Percentiles rank a stretch among this genome's conserved stretches.
These are phyloP conservation scores for Aurantiochytrium sp. DNA, from an alignment of 108 stramenopile species.

Conservation along the genomic window DNA sequence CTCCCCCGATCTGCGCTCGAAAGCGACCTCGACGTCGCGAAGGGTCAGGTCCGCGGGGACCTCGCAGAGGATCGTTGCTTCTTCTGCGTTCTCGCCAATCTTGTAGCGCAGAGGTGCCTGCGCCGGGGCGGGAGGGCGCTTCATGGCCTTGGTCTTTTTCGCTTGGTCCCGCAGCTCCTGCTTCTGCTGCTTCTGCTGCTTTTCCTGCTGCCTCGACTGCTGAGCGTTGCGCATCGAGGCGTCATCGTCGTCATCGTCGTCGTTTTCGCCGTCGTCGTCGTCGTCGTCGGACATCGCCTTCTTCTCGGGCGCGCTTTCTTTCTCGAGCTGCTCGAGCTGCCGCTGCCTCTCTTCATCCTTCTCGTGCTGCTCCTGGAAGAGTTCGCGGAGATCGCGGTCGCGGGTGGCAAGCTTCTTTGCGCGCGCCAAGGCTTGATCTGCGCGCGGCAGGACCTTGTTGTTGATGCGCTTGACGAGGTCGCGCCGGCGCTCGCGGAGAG, in stretches of 20 bases:
- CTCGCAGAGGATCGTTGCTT: conserved; percentile 7
- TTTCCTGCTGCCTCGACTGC: no score
- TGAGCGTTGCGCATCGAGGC: no score
- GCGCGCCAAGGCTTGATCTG: background rate
- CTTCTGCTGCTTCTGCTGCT: background rate
- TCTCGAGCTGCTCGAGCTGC: background rate
- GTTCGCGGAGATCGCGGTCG: background rate
- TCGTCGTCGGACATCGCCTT: background rate
- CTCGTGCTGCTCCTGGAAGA: background rate
- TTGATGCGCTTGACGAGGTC: background rate
- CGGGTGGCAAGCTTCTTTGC: background rate
- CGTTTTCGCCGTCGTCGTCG: background rate
- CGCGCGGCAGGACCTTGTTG: background rate
- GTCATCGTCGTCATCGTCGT: background rate
- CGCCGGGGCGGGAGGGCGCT: background rate
- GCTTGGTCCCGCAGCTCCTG: background rate
- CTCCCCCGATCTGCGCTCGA: background rate
- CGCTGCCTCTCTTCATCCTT: background rate
- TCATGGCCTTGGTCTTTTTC: no score
- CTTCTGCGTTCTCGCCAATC: background rate
- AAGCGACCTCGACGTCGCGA: background rate
- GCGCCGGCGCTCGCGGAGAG: background rate
- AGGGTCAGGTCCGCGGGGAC: background rate
- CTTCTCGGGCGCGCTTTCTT: background rate
- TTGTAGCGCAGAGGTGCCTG: background rate